Conservation (phyloP, 768 basidiomycete species). For the Filobasidium wieringae region DNA sequence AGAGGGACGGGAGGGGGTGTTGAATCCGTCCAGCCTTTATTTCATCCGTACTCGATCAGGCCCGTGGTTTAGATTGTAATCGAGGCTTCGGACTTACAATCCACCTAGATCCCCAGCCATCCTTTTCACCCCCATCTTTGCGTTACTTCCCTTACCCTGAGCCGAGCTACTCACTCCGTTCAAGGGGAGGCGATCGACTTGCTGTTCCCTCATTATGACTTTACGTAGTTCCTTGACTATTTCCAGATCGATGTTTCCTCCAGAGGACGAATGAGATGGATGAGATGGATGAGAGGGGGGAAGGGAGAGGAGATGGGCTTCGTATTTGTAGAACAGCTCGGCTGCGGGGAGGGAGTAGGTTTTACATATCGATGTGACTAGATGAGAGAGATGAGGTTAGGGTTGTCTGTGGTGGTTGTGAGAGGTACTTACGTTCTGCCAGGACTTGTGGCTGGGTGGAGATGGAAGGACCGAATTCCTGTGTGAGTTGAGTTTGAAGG, state of each 20-base stretch:
- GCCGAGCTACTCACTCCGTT: neutral
- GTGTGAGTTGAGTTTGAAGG: neutral
- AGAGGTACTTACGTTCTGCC: neutral
- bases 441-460: neutral
- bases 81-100: constrained; percentile 26
- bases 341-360: constrained; percentile 40
- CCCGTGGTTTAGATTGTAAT: neutral
- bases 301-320: constrained; percentile 39
- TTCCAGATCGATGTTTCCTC: constrained; percentile 25
- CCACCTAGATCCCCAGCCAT: constrained; percentile 28
- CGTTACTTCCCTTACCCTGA: constrained; percentile 18
- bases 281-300: constrained; percentile 8
- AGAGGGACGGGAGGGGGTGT: constrained; percentile 24
- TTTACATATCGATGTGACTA: constrained; percentile 42
- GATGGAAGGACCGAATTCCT: neutral
- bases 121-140: constrained; percentile 5
- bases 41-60: neutral
- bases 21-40: constrained; percentile 24
- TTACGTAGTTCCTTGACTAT: constrained; percentile 35
- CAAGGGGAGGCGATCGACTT: constrained; percentile 19
- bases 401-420: neutral
- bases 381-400: neutral
- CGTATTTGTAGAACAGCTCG: constrained; percentile 43
- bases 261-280: constrained; percentile 16
- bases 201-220: constrained; percentile 29